A percentile compares a stretch with the other conserved stretches of the same genome.
Conservation (phyloP, 2,329 filamentous ascomycete species). For the Scorias spongiosa region DNA sequence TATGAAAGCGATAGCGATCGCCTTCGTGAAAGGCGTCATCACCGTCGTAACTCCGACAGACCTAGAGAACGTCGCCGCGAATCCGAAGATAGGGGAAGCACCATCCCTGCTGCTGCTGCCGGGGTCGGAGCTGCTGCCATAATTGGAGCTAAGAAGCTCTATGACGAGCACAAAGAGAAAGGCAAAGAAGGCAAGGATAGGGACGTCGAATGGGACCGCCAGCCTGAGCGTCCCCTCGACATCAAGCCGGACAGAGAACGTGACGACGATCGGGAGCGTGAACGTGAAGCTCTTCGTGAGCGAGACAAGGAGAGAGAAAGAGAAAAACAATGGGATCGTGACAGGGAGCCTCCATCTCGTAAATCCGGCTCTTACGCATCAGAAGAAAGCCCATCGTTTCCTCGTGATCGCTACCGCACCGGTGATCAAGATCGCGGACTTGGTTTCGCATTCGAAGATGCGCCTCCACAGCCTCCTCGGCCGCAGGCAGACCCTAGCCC, state of each 20-base stretch:
- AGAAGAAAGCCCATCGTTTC: slow-evolving; percentile 2
- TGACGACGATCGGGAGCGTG: slow-evolving; percentile 2
- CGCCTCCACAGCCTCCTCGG: slow-evolving; percentile 7
- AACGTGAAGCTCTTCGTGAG: slow-evolving; percentile 3
- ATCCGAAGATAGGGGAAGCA: background rate
- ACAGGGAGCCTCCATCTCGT: background rate
- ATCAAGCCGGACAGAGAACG: slow-evolving; percentile 4
- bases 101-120: background rate
- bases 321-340: slow-evolving; percentile 9
- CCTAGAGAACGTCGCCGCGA: background rate
- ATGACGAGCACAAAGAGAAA: slow-evolving; percentile 4
- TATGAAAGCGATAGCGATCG: slow-evolving; percentile 3
- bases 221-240: slow-evolving; percentile 8
- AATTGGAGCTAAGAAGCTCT: background rate
- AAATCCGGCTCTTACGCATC: background rate
- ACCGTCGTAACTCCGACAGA: background rate
- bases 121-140: background rate
- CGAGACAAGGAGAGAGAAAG: slow-evolving; percentile 4
- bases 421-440: slow-evolving; percentile 15
- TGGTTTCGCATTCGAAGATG: slow-evolving; percentile 19
- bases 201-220: background rate
- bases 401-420: slow-evolving; percentile 10
- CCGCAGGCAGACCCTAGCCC: slow-evolving; percentile 1
- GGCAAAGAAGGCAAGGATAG: slow-evolving; percentile 2
- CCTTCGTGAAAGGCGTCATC: background rate